A percentile compares a stretch with the other conserved stretches of the same genome.
Conservation (phyloP, 345 rosid species). For the Eucalyptus erythrocorys region DNA sequence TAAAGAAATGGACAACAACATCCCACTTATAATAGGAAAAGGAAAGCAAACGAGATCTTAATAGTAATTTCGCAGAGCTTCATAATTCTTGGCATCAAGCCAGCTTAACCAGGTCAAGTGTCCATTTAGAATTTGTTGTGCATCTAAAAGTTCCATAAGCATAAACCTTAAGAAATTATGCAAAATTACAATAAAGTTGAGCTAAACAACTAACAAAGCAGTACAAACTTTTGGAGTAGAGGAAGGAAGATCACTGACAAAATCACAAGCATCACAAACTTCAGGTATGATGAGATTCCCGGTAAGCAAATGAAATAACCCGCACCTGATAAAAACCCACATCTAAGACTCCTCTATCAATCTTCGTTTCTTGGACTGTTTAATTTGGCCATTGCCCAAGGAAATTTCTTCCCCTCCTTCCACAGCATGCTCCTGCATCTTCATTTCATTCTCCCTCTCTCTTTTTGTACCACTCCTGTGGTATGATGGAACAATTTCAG, state of each 20-base stretch:
- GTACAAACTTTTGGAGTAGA: not conserved
- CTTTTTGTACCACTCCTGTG: slow-evolving; percentile 27
- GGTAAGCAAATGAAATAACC: not conserved
- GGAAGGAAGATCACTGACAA: not conserved
- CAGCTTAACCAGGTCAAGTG: not conserved
- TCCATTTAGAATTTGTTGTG: not conserved
- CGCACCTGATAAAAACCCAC: not conserved
- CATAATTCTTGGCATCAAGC: not conserved
- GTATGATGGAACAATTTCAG: not conserved
- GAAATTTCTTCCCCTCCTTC: not conserved
- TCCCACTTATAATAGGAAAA: not conserved
- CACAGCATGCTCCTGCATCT: slow-evolving; percentile 1
- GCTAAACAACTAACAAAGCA: not conserved
- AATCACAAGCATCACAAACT: not conserved
- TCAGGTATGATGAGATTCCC: not conserved
- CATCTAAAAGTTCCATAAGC: not conserved
- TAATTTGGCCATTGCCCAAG: not conserved
- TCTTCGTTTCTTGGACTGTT: slow-evolving; percentile 28
- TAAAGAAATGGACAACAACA: not conserved
- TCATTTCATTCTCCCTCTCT: slow-evolving; percentile 12
- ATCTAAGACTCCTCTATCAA: slow-evolving; percentile 3
- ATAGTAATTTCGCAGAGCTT: not conserved
- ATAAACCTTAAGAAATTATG: not conserved
- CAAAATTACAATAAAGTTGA: not conserved
- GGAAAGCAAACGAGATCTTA: not conserved